Base-by-base conservation (phyloP, 352 stramenopile genomes). In the Phytophthora aleatoria region DNA sequence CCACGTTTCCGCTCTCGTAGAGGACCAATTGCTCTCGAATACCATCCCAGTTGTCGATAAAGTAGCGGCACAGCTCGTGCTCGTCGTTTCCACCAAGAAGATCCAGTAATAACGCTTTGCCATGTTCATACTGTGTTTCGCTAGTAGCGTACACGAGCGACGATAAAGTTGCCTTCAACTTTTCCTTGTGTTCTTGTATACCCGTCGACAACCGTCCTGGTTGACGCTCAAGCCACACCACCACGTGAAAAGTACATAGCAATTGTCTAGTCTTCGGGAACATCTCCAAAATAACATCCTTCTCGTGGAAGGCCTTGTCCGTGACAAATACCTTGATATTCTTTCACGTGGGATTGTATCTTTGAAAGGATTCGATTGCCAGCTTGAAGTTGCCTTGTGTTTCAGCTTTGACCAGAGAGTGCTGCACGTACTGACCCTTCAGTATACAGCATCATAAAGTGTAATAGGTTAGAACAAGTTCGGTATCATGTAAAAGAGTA, bases 231-330 rank as follows among this genome's bases (percentile, higher is more conserved):
- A 43, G 8, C 31, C 48, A 54, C 0, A 8, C 31, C 15, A 54
- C 31, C 2, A 54, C 48, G 9, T 54, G 48, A 31, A 54, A 54
- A 1, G 30, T 31, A 16, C 28, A 43, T 5, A 54, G 10, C 10
- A 38, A 38, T 12, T 13, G 33, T 13, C 33, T 6, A 13, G 7
- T 64, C 56, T 20, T 0, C 20, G 20, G 20, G 20, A 20, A 20
- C 20, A 20, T 20, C 20, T 20, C 20, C 20, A 20, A 20, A 20
- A 20, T 20, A 20, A 20, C 20, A 20, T 20, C 20, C 20, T 20
- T 20, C 20, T 20, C 20, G 4, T 57, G 47, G 28, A 47, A 28
- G 51, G 57, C 12, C n/a, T 64, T 64, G 13, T 64, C 57, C 8
- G 45, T 64, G 0, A 64, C 28, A 24, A 57, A 50, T 0, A 56